Evolutionary conservation across 768 basidiomycete species (phyloP), one percentile per base, ranked within the genome.

Genomic region (Lentinula sp.): DNA sequence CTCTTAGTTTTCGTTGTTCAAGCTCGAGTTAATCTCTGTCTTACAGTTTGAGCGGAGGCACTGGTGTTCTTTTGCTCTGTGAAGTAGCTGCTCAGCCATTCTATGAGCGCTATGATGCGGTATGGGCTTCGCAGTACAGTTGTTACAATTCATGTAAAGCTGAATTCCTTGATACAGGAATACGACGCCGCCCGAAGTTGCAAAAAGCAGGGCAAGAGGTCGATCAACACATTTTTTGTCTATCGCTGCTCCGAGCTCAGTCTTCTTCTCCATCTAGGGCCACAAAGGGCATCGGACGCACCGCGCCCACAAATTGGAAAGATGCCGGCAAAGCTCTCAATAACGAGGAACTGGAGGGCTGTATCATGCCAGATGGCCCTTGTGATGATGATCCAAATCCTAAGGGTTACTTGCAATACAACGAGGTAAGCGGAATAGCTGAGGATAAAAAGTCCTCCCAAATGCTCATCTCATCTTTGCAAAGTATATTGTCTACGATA

Each of bases 401-500:
- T 6, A 67, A 68, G 28, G 68, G 62, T 8, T 72, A 67, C 62
- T 66, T 85, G 39, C 77, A 80, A 63, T 85, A 85, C 71, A 85
- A 85, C 64, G 84, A 85, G 77, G 85, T 85, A 1, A 52, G 35
- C 28, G 15, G n/a, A 53, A 0, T 28, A 33, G 39, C 10, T 76
- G 63, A 52, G 32, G 33, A n/a, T 32, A 39, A 23, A 33, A 41
- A 13, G 13, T 56, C 8, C 28, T 36, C 20, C 13, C 54, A 12
- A 18, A 18, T 6, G 9, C 36, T 13, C 28, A 33, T 52, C 36
- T 35, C 52, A 42, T 56, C 7, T 46, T 36, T 18, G 51, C n/a
- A 49, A 49, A 86, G 83, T 86, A 86, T 64, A 86, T 86, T 64
- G 84, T 85, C 59, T 87, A 87, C 66, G 75, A 83, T 62, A 60